phyloP scores from a whole-genome alignment of 129 eudicot genomes.

The Helichrysum umbraculigerum region DNA sequence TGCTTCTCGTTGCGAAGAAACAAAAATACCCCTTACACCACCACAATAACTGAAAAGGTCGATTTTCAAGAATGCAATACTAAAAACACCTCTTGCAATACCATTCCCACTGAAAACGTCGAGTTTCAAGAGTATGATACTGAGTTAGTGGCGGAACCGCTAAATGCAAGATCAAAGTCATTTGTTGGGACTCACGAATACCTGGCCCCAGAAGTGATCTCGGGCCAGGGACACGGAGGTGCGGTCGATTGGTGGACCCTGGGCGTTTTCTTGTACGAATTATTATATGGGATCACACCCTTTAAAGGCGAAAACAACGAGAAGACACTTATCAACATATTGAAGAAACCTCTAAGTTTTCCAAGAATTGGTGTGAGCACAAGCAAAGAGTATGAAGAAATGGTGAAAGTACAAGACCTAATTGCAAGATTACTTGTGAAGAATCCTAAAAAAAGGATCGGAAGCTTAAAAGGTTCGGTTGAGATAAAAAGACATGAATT shows the following conservation, averaged over 20 bases:
- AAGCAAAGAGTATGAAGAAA: conserved; percentile 67
- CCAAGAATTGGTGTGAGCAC: conserved; percentile 64
- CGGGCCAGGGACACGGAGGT: conserved; percentile 81
- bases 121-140: conserved; percentile 33
- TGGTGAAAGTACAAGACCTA: conserved; percentile 68
- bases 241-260: conserved; percentile 89
- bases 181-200: conserved; percentile 85
- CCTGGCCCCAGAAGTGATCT: conserved; percentile 77
- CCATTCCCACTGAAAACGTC: conserved; percentile 27
- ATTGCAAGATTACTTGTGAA: conserved; percentile 62
- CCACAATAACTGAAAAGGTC: conserved; percentile 30
- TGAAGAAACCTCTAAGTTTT: conserved; percentile 58
- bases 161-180: conserved; percentile 62
- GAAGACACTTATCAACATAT: conserved; percentile 68
- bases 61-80: conserved; percentile 28
- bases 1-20: conserved; percentile 51
- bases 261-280: conserved; percentile 73
- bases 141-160: conserved; percentile 71
- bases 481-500: conserved; percentile 78
- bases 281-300: conserved; percentile 68
- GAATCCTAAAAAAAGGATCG: conserved; percentile 76
- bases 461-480: conserved; percentile 64
- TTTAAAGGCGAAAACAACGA: conserved; percentile 80
- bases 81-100: conserved; percentile 32
- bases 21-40: conserved; percentile 35